Conservation (phyloP, 768 basidiomycete genomes). For the Cyathus striatus region DNA sequence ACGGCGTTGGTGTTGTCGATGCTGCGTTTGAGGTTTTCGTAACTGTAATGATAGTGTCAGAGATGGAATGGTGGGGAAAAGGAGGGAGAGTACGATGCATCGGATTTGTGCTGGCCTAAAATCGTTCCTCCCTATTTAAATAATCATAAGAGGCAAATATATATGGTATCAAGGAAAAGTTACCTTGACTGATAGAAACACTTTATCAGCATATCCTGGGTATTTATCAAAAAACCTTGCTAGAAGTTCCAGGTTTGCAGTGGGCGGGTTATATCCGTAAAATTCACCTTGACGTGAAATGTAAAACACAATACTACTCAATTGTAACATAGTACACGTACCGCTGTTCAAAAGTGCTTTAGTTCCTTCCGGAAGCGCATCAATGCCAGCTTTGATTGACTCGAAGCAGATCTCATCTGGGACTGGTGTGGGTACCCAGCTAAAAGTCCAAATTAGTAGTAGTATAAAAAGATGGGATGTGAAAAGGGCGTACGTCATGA, state of each 20-base stretch:
- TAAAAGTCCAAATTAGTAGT: constrained; percentile 5
- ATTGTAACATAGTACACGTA: constrained; percentile 1
- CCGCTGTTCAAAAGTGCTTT: constrained; percentile 44
- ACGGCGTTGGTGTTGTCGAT: constrained; percentile 35
- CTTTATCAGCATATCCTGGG: background rate
- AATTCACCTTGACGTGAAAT: background rate
- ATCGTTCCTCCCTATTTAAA: too few relatives aligned
- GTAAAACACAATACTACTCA: background rate
- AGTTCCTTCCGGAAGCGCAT: constrained; percentile 33
- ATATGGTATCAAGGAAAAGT: too few relatives aligned
- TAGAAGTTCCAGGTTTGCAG: background rate
- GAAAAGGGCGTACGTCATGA: constrained; percentile 10
- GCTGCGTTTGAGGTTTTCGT: too few relatives aligned
- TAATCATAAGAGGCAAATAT: too few relatives aligned
- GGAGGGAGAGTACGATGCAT: too few relatives aligned
- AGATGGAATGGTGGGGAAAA: too few relatives aligned
- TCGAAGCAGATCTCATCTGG: constrained; percentile 59
- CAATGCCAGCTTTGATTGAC: constrained; percentile 50
- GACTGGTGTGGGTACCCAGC: constrained; percentile 36
- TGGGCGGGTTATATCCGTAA: background rate
- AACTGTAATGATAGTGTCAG: too few relatives aligned
- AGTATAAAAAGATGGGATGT: background rate
- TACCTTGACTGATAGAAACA: background rate
- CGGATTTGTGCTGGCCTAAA: too few relatives aligned
- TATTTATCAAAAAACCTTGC: background rate